Evolutionary conservation across 2,329 filamentous ascomycete species (phyloP), one percentile per base, ranked within the genome.

Genomic region (Thermoascus crustaceus): DNA sequence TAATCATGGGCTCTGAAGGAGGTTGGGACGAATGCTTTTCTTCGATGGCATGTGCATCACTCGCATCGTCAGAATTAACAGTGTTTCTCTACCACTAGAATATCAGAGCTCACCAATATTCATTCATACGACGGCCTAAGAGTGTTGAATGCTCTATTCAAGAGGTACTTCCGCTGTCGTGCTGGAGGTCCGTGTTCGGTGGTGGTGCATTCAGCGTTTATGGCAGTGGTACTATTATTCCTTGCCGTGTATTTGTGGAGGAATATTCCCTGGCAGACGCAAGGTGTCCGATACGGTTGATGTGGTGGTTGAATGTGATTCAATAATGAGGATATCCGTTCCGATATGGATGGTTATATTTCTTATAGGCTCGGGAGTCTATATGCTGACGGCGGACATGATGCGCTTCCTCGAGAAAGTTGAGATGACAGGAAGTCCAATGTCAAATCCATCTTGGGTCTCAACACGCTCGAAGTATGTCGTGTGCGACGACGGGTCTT

Each of bases 11-110:
- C 5, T 35, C 25, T 11, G 34, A 25, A 26, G 21, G 26, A 4
- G 10, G 25, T 14, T 41, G 35, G 5, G 48, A 48, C 20, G 40
- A 42, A 13, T 41, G 42, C 21, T 39, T 45, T 6, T n/a, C n/a
- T n/a, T 46, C 50, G 18, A 48, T 37, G 3, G 38, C 40, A 13
- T 41, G 34, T 7, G n/a, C n/a, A 56, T 42, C 30, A 55, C 52
- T 22, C 39, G 18, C 53, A 56, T 56, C 25, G 50, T 32, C 2
- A 52, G 50, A 13, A 49, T 32, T 1, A 52, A 36, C 24, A 54
- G 29, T 14, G 27, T 38, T 13, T 53, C 47, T 26, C 53, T 47
- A 1, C 40, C 43, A 24, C 22, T 11, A 4, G 22, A 24, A 9
- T 9, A 24, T 11, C 11, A 11, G 22, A 24, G 22, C 22, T 24